Evolutionary conservation across 495 filamentous ascomycete species (phyloP), one percentile per base, ranked within the genome.

Genomic region (Choiromyces venosus): DNA sequence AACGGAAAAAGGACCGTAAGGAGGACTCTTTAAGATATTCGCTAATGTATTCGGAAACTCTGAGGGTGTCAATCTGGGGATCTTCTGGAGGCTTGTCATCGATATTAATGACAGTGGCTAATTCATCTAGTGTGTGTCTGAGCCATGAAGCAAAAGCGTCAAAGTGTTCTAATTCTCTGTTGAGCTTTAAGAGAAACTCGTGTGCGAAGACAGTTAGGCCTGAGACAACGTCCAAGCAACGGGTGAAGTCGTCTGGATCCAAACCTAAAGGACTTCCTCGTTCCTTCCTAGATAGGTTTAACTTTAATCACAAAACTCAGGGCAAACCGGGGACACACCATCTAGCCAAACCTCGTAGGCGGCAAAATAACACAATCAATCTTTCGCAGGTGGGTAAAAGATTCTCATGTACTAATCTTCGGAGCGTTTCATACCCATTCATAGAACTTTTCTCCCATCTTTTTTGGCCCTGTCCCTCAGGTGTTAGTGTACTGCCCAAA

Each of bases 361-460:
- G 89, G 73, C 90, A 92, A 68, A 94, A 86, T 33, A 96, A 88
- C n/a, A 97, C 89, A 64, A 87, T 87, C 72, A 92, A 90, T 66
- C 95, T 87, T 74, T 97, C 93, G 14, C 97, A 82, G 0, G 93
- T 93, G 1, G 94, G 94, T 8, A 97, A 85, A 52, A 97, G 88
- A 80, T 92, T 92, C 79, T 97, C 90, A 79, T 97, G 94, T 0
- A 91, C 87, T 37, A 97, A 84, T 66, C 88, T 86, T 33, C 92
- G 88, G 14, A 99, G 87, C 70, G 87, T 91, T 69, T 92, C 88
- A 37, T 96, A 91, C 6, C 93, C 93, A 40, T 85, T 86, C 3
- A 87, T 85, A 29, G 95, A 89, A 25, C 92, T 90, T 79, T 95
- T 94, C 67, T 97, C 93, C 95, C 95, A 99, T 71, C 95, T 87